These are phyloP conservation scores for Phytophthora meadii DNA, from an alignment of 352 stramenopile species.

Conservation along the genomic window DNA sequence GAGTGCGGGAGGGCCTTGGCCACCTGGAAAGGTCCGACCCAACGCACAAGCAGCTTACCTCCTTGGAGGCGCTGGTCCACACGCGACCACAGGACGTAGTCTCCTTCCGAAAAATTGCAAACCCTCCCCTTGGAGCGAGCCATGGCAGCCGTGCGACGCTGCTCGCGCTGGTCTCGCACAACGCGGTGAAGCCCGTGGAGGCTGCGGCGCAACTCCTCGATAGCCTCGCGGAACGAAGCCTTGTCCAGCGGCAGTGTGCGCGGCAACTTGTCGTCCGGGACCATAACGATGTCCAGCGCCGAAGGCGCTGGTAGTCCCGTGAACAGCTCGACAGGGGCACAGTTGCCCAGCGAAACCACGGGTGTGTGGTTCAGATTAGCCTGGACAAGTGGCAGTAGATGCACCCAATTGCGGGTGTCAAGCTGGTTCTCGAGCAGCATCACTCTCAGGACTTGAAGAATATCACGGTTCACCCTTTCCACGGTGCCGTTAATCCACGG, in stretches of 20 bases:
- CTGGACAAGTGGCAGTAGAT: no score
- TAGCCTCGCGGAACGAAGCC: neutral
- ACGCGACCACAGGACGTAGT: constrained; percentile 17
- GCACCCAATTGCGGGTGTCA: no score
- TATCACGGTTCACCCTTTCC: no score
- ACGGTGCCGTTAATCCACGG: no score
- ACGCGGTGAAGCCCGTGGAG: neutral
- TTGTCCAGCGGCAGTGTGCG: constrained; percentile 3
- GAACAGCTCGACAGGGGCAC: no score
- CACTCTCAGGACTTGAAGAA: no score
- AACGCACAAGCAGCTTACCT: constrained; percentile 10
- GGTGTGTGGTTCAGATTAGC: no score
- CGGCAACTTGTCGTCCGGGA: neutral
- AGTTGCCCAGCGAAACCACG: no score
- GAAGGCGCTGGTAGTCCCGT: neutral
- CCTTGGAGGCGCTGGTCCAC: constrained; percentile 11
- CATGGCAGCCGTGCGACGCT: constrained; percentile 3
- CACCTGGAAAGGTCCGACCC: constrained; percentile 18
- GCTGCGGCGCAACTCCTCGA: neutral
- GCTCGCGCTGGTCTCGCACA: neutral
- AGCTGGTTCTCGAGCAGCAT: no score
- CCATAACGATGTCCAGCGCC: neutral
- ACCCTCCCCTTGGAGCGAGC: constrained; percentile 9
- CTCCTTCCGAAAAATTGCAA: constrained; percentile 19
- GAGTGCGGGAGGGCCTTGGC: constrained; percentile 9